These are phyloP conservation scores for Kwoniella newhampshirensis DNA, from an alignment of 768 basidiomycete species.

Conservation along the genomic window DNA sequence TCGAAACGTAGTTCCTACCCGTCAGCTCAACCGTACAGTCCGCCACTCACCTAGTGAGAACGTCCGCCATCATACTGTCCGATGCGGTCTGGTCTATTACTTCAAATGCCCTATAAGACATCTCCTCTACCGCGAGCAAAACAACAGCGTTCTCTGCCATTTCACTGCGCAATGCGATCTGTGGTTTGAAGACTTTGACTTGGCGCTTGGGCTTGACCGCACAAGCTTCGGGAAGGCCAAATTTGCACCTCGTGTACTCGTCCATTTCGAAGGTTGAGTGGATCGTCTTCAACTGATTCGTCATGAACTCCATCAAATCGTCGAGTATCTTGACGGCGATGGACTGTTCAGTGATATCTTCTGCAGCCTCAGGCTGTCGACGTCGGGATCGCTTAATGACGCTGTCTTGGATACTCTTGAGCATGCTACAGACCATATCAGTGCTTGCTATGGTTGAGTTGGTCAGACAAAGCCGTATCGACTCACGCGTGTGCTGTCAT, in stretches of 20 bases:
- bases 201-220: slow-evolving; percentile 61
- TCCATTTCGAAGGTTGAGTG: slow-evolving; percentile 64
- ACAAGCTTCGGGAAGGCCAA: slow-evolving; percentile 48
- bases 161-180: slow-evolving; percentile 74
- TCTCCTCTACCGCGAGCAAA: slow-evolving; percentile 74
- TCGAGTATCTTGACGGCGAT: too few species aligned
- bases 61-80: slow-evolving; percentile 78
- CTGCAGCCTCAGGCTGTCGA: slow-evolving; percentile 52
- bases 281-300: slow-evolving; percentile 57
- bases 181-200: slow-evolving; percentile 84
- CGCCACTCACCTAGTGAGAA: slow-evolving; percentile 72
- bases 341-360: background rate
- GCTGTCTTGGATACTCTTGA: slow-evolving; percentile 19
- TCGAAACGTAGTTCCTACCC: slow-evolving; percentile 70
- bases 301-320: slow-evolving; percentile 51
- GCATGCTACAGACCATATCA: slow-evolving; percentile 11
- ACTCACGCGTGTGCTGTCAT: slow-evolving; percentile 79
- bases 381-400: slow-evolving; percentile 8
- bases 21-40: slow-evolving; percentile 10
- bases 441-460: background rate
- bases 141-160: slow-evolving; percentile 62
- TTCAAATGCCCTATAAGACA: slow-evolving; percentile 71
- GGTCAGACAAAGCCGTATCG: background rate
- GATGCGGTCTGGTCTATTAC: slow-evolving; percentile 79
- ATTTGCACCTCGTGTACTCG: slow-evolving; percentile 65